A percentile compares a stretch with the other conserved stretches of the same genome.
Evolutionary conservation across 495 filamentous ascomycete genomes (phyloP).

Genomic region (Penicillium cinerascens): DNA sequence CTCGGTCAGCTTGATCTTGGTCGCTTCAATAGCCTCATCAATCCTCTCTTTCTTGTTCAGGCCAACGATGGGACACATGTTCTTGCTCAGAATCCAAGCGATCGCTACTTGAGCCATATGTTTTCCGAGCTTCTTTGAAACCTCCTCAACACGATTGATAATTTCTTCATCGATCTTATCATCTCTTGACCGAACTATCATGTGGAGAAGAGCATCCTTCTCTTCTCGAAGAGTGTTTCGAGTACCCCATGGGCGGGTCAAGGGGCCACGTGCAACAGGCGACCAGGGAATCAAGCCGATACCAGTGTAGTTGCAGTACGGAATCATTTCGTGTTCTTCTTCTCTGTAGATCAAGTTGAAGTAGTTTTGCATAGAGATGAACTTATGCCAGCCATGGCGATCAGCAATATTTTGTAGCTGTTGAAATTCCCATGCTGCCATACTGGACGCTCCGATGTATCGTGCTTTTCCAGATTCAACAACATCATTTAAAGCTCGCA

Average conservation of each 20-base stretch:
- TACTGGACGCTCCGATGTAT: conserved; percentile 57
- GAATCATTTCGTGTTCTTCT: conserved; percentile 71
- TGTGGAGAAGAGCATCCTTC: conserved; percentile 21
- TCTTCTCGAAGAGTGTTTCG: conserved; percentile 3
- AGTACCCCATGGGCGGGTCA: conserved; percentile 6
- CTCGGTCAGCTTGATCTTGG: not conserved
- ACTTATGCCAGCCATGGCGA: conserved; percentile 63
- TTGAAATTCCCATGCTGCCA: conserved; percentile 40
- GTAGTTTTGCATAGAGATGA: conserved; percentile 66
- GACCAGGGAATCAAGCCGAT: conserved; percentile 58
- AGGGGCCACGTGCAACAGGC: conserved; percentile 6
- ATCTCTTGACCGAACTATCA: not conserved
- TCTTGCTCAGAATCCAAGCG: conserved; percentile 54
- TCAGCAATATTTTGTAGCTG: conserved; percentile 42
- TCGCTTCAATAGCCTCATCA: conserved; percentile 43
- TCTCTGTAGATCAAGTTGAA: conserved; percentile 69
- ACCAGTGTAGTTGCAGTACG: conserved; percentile 61
- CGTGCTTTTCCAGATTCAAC: conserved; percentile 59
- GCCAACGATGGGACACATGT: conserved; percentile 54
- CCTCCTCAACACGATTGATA: conserved; percentile 53
- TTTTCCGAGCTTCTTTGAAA: conserved; percentile 53
- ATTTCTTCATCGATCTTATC: conserved; percentile 33
- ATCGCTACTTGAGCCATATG: conserved; percentile 56
- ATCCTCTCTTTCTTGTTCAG: conserved; percentile 50
- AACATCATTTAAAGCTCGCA: conserved; percentile 68